Conservation (phyloP, 2,329 filamentous ascomycete genomes). For the Fusarium poae region DNA sequence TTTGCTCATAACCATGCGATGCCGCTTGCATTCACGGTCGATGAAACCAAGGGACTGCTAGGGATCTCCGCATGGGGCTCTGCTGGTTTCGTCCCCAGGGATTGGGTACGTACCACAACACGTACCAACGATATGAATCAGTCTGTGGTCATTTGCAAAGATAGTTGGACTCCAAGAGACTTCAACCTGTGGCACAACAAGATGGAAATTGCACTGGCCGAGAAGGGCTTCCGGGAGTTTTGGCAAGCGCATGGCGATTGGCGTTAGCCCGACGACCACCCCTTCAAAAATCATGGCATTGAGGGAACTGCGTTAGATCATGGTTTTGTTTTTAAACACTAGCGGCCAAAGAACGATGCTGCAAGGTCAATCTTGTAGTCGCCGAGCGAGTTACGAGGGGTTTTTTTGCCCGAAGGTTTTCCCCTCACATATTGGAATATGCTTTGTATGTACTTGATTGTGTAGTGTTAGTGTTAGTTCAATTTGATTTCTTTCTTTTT, state of each 20-base stretch:
- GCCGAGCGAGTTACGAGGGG: too few species aligned
- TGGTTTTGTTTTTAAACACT: too few species aligned
- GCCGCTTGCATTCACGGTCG: neutral
- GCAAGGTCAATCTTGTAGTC: too few species aligned
- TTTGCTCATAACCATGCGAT: neutral
- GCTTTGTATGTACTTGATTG: neutral
- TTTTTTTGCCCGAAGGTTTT: neutral
- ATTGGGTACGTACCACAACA: neutral
- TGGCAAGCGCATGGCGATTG: neutral
- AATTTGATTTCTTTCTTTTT: too few species aligned
- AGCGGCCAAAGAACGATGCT: too few species aligned
- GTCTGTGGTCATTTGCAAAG: neutral
- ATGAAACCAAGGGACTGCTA: neutral
- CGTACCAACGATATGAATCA: neutral
- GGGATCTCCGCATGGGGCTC: neutral
- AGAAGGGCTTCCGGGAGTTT: neutral
- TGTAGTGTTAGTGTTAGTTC: neutral
- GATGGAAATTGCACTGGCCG: neutral
- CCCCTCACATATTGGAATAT: neutral
- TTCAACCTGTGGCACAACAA: too few species aligned
- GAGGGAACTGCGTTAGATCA: too few species aligned
- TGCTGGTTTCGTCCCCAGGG: conserved; percentile 2
- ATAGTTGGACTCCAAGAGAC: neutral
- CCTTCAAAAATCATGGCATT: too few species aligned
- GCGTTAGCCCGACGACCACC: too few species aligned